phyloP scores from a whole-genome alignment of 306 rosid species.

The Vicia villosa region DNA sequence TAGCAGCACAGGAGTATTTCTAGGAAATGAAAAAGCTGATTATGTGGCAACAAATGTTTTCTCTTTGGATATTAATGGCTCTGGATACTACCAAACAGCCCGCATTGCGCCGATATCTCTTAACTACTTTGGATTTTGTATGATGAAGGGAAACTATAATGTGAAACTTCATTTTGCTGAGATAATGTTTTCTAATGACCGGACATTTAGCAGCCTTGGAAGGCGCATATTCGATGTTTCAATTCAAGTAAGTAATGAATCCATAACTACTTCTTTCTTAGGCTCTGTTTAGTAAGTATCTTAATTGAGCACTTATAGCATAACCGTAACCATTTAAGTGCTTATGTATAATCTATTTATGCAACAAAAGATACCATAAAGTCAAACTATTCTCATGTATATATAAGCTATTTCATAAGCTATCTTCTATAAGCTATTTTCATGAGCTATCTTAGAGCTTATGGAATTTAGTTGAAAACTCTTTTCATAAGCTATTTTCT shows the following conservation, averaged over 20 bases:
- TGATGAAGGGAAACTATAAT: slow-evolving; percentile 67
- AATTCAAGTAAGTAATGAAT: slow-evolving; percentile 66
- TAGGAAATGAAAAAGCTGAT: background rate
- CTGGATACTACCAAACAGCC: slow-evolving; percentile 53
- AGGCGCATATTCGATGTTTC: slow-evolving; percentile 81
- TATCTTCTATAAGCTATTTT: background rate
- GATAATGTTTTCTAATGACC: slow-evolving; percentile 61
- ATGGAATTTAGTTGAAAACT: background rate
- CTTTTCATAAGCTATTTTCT: background rate
- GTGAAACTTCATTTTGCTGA: slow-evolving; percentile 88
- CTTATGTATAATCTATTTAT: background rate
- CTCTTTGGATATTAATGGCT: slow-evolving; percentile 46
- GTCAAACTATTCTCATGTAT: background rate
- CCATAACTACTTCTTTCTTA: background rate
- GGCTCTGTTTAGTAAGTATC: background rate
- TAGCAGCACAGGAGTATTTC: slow-evolving; percentile 68
- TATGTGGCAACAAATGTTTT: slow-evolving; percentile 38
- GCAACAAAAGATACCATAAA: background rate
- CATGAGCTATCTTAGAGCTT: background rate
- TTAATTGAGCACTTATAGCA: background rate
- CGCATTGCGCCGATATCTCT: slow-evolving; percentile 79
- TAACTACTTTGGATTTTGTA: slow-evolving; percentile 71
- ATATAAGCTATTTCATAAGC: background rate
- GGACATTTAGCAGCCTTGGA: slow-evolving; percentile 53
- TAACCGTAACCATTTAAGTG: background rate